Evolutionary conservation across 75 land plant species (phyloP).

Genomic region (Picea sitchensis): DNA sequence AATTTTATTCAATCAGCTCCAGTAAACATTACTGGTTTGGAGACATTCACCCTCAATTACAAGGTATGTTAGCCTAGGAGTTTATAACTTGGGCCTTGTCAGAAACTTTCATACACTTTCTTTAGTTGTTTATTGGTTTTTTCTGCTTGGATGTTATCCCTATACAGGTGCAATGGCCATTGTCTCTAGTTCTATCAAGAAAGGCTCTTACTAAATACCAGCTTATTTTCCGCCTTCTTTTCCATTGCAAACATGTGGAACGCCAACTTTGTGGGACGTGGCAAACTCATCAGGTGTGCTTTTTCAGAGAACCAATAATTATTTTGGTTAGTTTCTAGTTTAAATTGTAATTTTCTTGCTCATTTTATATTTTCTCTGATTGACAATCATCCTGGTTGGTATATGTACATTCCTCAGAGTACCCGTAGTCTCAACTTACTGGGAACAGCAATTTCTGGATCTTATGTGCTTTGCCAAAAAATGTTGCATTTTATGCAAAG

Average conservation of each 20-base stretch:
- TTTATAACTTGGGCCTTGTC: background rate
- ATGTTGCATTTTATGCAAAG: conserved; percentile 97
- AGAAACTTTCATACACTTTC: background rate
- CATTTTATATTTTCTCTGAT: background rate
- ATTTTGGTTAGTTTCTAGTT: background rate
- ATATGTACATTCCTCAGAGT: conserved; percentile 33
- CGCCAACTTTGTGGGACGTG: conserved; percentile 95
- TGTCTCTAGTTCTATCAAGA: conserved; percentile 89
- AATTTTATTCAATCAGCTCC: conserved; percentile 35
- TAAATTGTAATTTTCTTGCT: conserved; percentile 2
- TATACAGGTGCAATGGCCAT: conserved; percentile 89
- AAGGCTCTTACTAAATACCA: conserved; percentile 95
- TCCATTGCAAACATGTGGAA: conserved; percentile 94
- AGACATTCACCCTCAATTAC: conserved; percentile 89
- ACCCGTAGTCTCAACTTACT: conserved; percentile 53
- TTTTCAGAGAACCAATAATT: background rate
- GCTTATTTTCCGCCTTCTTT: conserved; percentile 85
- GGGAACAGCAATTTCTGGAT: conserved; percentile 81
- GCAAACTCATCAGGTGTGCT: conserved; percentile 91
- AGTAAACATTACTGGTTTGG: conserved; percentile 79
- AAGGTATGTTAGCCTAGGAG: conserved; percentile 52
- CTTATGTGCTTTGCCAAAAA: conserved; percentile 88
- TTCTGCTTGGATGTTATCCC: conserved; percentile 1
- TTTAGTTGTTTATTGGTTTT: background rate
- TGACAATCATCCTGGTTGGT: background rate